Percentiles rank a stretch among this genome's conserved stretches.
These are phyloP conservation scores for Boletus rufocinnamomeus DNA, from an alignment of 768 basidiomycete genomes.

Conservation along the genomic window DNA sequence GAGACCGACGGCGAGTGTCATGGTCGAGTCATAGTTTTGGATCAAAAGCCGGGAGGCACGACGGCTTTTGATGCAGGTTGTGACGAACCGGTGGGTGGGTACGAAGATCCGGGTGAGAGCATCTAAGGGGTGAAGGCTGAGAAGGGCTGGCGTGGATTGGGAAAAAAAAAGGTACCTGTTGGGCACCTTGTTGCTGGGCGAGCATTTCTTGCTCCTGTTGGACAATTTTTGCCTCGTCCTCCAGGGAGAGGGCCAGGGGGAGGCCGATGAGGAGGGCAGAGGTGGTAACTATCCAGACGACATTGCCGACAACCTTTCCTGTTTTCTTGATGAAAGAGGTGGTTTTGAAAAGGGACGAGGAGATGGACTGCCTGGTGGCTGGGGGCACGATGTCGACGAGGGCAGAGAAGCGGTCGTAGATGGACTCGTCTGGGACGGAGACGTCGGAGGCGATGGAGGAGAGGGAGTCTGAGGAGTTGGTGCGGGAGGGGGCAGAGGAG, in stretches of 20 bases:
- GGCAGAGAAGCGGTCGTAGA: slow-evolving; percentile 85
- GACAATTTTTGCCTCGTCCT: slow-evolving; percentile 94
- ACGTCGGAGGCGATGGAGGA: slow-evolving; percentile 76
- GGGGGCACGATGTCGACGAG: slow-evolving; percentile 97
- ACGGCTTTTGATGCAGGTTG: slow-evolving; percentile 51
- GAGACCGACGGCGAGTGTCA: slow-evolving; percentile 2
- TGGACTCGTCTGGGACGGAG: slow-evolving; percentile 72
- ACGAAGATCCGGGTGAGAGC: slow-evolving; percentile 62
- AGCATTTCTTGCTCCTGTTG: slow-evolving; percentile 93
- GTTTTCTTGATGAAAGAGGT: slow-evolving; percentile 65
- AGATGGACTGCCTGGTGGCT: slow-evolving; percentile 76
- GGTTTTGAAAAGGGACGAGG: slow-evolving; percentile 59
- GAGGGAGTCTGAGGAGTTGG: slow-evolving; percentile 68
- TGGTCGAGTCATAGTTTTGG: slow-evolving; percentile 1
- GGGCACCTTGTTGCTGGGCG: slow-evolving; percentile 90
- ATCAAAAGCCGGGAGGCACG: slow-evolving; percentile 84
- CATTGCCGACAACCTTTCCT: slow-evolving; percentile 75
- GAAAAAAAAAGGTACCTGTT: slow-evolving; percentile 61
- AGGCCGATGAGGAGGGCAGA: slow-evolving; percentile 92
- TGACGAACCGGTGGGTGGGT: slow-evolving; percentile 48
- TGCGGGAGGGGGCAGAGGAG: slow-evolving; percentile 72
- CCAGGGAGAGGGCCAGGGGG: slow-evolving; percentile 88
- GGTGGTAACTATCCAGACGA: slow-evolving; percentile 95
- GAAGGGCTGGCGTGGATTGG: slow-evolving; percentile 3
- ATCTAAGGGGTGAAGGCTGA: slow-evolving; percentile 50